Evolutionary conservation across 1,284 basidiomycete species (phyloP).

Genomic region (Ganoderma leucocontextum): DNA sequence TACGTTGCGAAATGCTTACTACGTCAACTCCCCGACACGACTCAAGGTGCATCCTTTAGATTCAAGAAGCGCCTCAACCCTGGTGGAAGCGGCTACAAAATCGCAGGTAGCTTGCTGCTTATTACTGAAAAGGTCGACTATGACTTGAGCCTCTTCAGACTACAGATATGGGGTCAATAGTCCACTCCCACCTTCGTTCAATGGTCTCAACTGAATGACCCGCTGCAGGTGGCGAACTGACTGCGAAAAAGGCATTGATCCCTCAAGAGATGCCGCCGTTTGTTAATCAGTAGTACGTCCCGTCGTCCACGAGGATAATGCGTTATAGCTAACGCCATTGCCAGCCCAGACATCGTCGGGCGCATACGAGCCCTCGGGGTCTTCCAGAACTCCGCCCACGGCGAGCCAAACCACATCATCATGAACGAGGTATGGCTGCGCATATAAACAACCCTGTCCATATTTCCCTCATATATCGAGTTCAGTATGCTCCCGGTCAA

Average conservation of each 20-base stretch:
- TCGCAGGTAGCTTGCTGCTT: slow-evolving; percentile 57
- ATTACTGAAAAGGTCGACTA: fast-evolving
- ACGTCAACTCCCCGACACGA: not conserved
- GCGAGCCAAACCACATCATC: slow-evolving; percentile 85
- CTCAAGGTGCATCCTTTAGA: slow-evolving; percentile 51
- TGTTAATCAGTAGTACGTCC: slow-evolving; percentile 54
- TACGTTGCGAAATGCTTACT: slow-evolving; percentile 34
- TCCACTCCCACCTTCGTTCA: slow-evolving; percentile 8
- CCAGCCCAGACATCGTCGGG: slow-evolving; percentile 79
- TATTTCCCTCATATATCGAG: not conserved
- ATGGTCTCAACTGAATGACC: not conserved
- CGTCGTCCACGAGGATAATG: slow-evolving; percentile 21
- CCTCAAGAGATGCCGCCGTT: slow-evolving; percentile 72
- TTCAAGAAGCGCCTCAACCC: slow-evolving; percentile 77
- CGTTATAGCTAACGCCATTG: slow-evolving; percentile 30
- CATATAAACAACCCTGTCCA: not conserved
- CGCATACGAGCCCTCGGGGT: slow-evolving; percentile 70
- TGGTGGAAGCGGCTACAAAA: slow-evolving; percentile 89
- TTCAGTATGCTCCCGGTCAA: slow-evolving; percentile 85
- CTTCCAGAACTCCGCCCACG: slow-evolving; percentile 69
- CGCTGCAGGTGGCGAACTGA: slow-evolving; percentile 70
- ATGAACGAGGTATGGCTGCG: slow-evolving; percentile 72
- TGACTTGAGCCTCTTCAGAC: slow-evolving; percentile 47
- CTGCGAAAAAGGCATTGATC: slow-evolving; percentile 66
- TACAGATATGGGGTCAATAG: slow-evolving; percentile 80